Evolutionary conservation across 768 basidiomycete species (phyloP).

Genomic region (Xerocomellus chrysenteron): DNA sequence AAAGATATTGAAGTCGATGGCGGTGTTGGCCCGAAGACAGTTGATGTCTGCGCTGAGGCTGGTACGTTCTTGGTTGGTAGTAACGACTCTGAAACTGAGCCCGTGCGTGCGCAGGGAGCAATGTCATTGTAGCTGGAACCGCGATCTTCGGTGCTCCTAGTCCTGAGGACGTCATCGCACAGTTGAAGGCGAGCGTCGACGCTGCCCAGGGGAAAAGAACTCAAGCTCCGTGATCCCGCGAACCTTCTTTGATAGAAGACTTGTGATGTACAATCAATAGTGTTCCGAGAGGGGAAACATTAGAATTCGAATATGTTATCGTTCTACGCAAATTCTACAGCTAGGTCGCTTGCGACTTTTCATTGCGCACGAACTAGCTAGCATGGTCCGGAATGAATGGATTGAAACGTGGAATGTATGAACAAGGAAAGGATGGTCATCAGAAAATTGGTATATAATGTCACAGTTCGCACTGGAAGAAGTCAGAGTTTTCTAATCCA

Average conservation of each 20-base stretch:
- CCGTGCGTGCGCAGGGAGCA: conserved; percentile 63
- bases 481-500: conserved; percentile 31
- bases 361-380: conserved; percentile 14
- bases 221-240: conserved; percentile 2
- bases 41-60: conserved; percentile 85
- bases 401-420: conserved; percentile 21
- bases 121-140: conserved; percentile 97
- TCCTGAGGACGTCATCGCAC: conserved; percentile 74
- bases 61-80: conserved; percentile 45
- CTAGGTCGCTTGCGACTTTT: conserved; percentile 10
- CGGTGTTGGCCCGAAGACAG: conserved; percentile 90
- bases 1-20: conserved; percentile 99
- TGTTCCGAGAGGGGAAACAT: conserved; percentile 9
- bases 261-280: not conserved
- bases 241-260: not conserved
- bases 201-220: conserved; percentile 56
- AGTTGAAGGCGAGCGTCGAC: conserved; percentile 68
- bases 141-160: conserved; percentile 85
- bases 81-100: not conserved
- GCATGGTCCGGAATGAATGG: conserved; percentile 17
- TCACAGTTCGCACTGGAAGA: conserved; percentile 26
- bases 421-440: conserved; percentile 26
- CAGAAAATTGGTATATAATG: conserved; percentile 31
- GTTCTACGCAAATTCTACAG: conserved; percentile 19
- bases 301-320: conserved; percentile 29